phyloP scores from a whole-genome alignment of 176 grass and related monocot genomes.

The Hyparrhenia diplandra region DNA sequence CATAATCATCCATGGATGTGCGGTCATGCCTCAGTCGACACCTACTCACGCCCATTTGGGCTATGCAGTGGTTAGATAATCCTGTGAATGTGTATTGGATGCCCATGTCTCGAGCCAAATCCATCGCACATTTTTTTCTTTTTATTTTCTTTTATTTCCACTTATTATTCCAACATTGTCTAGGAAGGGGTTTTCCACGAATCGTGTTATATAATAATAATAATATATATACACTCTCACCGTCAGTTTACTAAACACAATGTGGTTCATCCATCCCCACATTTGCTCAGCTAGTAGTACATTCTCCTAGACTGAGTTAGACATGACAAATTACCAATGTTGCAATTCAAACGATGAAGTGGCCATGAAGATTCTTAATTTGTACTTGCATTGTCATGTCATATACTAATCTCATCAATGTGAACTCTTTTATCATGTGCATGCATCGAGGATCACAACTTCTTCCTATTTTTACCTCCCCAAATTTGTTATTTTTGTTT shows the following conservation, averaged over 20 bases:
- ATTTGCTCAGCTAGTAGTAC: background rate
- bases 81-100: too few relatives aligned
- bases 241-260: background rate
- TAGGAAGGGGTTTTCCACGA: background rate
- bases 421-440: too few relatives aligned
- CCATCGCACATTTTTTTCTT: background rate
- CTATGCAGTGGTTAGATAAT: background rate
- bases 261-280: background rate
- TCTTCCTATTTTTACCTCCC: background rate
- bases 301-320: background rate
- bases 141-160: background rate
- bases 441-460: background rate
- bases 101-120: slow-evolving; percentile 8
- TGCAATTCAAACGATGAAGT: background rate
- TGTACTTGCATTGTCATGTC: background rate
- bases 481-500: background rate
- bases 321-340: background rate
- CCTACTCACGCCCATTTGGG: too few relatives aligned
- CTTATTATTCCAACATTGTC: background rate
- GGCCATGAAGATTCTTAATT: background rate
- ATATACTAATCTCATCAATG: background rate
- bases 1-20: too few relatives aligned
- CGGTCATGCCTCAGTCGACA: too few relatives aligned
- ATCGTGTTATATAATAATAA: background rate
- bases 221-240: background rate